These are phyloP conservation scores for Solanum neorickii DNA, from an alignment of 257 asterid genomes.

Conservation along the genomic window DNA sequence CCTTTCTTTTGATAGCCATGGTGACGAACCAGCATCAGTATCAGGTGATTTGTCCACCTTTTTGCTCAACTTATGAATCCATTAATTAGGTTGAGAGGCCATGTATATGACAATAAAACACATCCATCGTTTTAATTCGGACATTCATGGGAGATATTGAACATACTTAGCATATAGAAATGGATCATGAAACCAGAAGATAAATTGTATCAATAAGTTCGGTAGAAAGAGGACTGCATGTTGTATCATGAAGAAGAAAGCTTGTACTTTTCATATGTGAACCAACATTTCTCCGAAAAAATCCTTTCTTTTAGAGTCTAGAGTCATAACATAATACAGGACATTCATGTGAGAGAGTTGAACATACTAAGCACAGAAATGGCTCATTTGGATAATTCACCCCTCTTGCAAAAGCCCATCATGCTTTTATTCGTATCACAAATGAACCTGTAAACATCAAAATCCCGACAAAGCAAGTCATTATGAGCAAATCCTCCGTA, in stretches of 20 bases:
- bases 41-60: neutral
- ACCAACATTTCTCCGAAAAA: neutral
- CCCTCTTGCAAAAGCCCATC: conserved; percentile 4
- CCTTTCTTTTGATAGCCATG: neutral
- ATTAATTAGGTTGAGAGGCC: neutral
- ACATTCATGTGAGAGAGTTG: neutral
- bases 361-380: neutral
- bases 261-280: neutral
- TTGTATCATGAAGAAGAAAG: neutral
- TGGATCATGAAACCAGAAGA: neutral
- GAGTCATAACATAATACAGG: neutral
- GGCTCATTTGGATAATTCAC: neutral
- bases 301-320: neutral
- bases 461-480: neutral
- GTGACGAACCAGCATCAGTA: neutral
- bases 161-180: neutral
- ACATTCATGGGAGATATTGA: neutral
- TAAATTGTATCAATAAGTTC: neutral
- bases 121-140: neutral
- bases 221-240: neutral
- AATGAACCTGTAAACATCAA: conserved; percentile 45
- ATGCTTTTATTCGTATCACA: conserved; percentile 58
- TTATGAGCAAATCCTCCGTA: neutral
- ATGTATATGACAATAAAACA: neutral
- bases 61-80: neutral